Evolutionary conservation across 805 yeast genomes (phyloP).

Genomic region (Pichia phayaonensis): DNA sequence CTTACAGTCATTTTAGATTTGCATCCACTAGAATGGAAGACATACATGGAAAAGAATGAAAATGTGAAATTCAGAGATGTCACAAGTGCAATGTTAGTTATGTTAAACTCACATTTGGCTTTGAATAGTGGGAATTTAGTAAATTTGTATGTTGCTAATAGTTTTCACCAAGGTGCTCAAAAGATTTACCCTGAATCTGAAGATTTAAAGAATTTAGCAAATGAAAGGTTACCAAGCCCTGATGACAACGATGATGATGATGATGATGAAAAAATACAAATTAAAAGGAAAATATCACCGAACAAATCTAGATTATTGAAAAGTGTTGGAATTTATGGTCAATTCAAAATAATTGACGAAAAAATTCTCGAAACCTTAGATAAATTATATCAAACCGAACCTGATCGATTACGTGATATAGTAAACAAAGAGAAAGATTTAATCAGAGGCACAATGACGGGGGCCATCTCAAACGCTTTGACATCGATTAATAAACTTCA

Average conservation of each 20-base stretch:
- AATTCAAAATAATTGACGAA: slow-evolving; percentile 74
- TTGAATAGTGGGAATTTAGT: slow-evolving; percentile 78
- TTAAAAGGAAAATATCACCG: not conserved
- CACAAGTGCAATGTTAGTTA: slow-evolving; percentile 60
- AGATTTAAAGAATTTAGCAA: slow-evolving; percentile 1
- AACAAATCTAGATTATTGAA: slow-evolving; percentile 25
- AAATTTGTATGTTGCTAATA: slow-evolving; percentile 70
- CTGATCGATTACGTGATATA: slow-evolving; percentile 17
- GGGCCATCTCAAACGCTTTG: slow-evolving; percentile 77
- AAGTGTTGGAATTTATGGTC: slow-evolving; percentile 70
- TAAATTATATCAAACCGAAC: slow-evolving; percentile 31
- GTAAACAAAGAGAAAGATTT: slow-evolving; percentile 23
- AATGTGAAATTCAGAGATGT: slow-evolving; percentile 48
- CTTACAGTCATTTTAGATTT: slow-evolving; percentile 73
- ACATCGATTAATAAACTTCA: slow-evolving; percentile 68
- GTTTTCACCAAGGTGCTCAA: slow-evolving; percentile 47
- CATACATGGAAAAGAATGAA: slow-evolving; percentile 29
- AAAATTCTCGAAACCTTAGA: slow-evolving; percentile 55
- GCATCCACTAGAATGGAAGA: slow-evolving; percentile 63
- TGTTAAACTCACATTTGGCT: slow-evolving; percentile 82
- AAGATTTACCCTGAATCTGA: slow-evolving; percentile 54
- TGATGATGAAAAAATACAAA: slow-evolving; percentile 5
- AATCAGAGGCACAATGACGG: slow-evolving; percentile 50
- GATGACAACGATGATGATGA: not conserved
- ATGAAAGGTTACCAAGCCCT: not conserved